Percentiles rank a stretch among this genome's conserved stretches.
phyloP scores from a whole-genome alignment of 371 early-diverging fungal genomes.

The Choanephora cucurbitarum region DNA sequence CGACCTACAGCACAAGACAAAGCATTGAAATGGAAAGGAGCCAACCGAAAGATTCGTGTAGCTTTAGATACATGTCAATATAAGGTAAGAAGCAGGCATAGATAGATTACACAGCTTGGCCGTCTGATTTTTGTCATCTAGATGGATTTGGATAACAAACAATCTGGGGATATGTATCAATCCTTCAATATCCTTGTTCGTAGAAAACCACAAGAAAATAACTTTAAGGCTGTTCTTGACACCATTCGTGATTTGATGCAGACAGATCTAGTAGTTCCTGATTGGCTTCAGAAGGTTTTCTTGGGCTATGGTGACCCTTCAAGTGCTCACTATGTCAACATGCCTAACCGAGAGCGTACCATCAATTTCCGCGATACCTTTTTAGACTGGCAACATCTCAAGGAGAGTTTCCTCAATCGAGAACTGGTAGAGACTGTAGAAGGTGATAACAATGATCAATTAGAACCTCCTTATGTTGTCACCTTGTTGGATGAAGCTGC shows the following conservation, averaged over 20 bases:
- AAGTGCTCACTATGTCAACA: slow-evolving; percentile 67
- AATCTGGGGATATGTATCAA: slow-evolving; percentile 66
- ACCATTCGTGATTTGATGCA: slow-evolving; percentile 87
- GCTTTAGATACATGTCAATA: slow-evolving; percentile 88
- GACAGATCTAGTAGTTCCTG: slow-evolving; percentile 77
- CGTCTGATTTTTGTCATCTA: slow-evolving; percentile 8
- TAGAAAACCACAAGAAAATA: slow-evolving; percentile 86
- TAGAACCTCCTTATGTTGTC: slow-evolving; percentile 67
- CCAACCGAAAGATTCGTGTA: slow-evolving; percentile 74
- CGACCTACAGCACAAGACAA: slow-evolving; percentile 49
- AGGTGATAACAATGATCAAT: slow-evolving; percentile 24
- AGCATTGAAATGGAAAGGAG: slow-evolving; percentile 47
- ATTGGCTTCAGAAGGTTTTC: slow-evolving; percentile 87
- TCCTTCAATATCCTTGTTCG: slow-evolving; percentile 90
- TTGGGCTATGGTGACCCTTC: slow-evolving; percentile 94
- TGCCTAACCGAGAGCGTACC: slow-evolving; percentile 51
- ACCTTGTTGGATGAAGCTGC: slow-evolving; percentile 43
- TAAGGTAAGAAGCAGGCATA: slow-evolving; percentile 34
- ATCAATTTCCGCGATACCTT: slow-evolving; percentile 90
- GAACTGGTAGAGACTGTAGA: slow-evolving; percentile 8
- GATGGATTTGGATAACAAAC: slow-evolving; percentile 41
- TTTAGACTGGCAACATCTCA: slow-evolving; percentile 77
- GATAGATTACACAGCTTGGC: slow-evolving; percentile 26
- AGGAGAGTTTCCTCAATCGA: slow-evolving; percentile 60
- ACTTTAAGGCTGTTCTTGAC: slow-evolving; percentile 89